These are phyloP conservation scores for Clohesyomyces aquaticus DNA, from an alignment of 495 filamentous ascomycete species.

Conservation along the genomic window DNA sequence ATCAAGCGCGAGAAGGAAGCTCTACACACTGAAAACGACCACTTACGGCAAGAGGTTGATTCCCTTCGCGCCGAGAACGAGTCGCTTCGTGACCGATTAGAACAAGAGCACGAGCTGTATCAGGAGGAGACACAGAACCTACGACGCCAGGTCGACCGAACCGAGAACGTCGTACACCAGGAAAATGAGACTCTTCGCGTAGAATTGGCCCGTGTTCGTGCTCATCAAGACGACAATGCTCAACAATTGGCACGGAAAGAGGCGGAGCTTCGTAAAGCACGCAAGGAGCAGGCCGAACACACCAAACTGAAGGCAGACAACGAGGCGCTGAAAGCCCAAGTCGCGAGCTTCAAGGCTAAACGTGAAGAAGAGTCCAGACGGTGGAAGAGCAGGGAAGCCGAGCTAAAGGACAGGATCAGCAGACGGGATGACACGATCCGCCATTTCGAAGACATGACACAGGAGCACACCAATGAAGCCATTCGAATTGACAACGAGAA, in stretches of 20 bases:
- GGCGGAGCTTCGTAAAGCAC: constrained; percentile 33
- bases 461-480: constrained; percentile 38
- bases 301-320: constrained; percentile 34
- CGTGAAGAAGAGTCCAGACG: constrained; percentile 49
- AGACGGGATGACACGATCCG: constrained; percentile 40
- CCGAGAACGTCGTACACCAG: constrained; percentile 29
- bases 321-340: constrained; percentile 25
- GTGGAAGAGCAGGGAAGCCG: constrained; percentile 26
- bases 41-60: constrained; percentile 39
- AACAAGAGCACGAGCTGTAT: constrained; percentile 30
- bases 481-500: constrained; percentile 37
- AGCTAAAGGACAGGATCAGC: constrained; percentile 27
- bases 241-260: constrained; percentile 34
- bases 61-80: constrained; percentile 43
- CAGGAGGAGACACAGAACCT: constrained; percentile 34
- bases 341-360: constrained; percentile 44
- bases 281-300: constrained; percentile 32
- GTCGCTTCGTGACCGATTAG: constrained; percentile 28
- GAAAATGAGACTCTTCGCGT: constrained; percentile 33
- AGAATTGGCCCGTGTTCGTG: constrained; percentile 33
- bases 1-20: constrained; percentile 55
- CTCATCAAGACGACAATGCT: constrained; percentile 37
- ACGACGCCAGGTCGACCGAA: constrained; percentile 24
- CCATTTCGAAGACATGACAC: constrained; percentile 34
- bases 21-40: constrained; percentile 38